Evolutionary conservation across 805 yeast genomes (phyloP).

Genomic region (Grigorovia jiainica): DNA sequence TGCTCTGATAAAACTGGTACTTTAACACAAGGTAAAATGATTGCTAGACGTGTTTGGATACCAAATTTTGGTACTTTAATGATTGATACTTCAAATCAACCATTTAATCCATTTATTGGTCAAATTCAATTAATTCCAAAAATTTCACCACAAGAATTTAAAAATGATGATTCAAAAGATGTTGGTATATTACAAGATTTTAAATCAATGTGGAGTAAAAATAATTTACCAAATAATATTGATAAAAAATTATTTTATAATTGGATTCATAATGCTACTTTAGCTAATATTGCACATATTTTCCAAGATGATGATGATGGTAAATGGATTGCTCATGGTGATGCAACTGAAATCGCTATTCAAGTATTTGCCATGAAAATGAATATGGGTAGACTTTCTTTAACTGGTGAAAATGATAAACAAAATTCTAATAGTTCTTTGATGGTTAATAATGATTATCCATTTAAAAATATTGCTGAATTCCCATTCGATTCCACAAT

Average conservation of each 20-base stretch:
- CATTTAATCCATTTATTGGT: slow-evolving; percentile 92
- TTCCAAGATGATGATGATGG: slow-evolving; percentile 36
- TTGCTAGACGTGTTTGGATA: slow-evolving; percentile 74
- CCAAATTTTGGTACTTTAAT: slow-evolving; percentile 67
- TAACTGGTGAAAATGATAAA: slow-evolving; percentile 35
- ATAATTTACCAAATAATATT: slow-evolving; percentile 10
- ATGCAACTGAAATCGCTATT: slow-evolving; percentile 83
- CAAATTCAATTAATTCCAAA: slow-evolving; percentile 74
- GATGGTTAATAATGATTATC: slow-evolving; percentile 32
- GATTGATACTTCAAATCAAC: slow-evolving; percentile 51
- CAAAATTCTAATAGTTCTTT: too few species aligned
- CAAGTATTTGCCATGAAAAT: slow-evolving; percentile 65
- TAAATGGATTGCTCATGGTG: slow-evolving; percentile 75
- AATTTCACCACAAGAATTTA: slow-evolving; percentile 39
- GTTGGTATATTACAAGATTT: slow-evolving; percentile 22
- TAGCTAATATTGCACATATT: slow-evolving; percentile 73
- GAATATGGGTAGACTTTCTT: slow-evolving; percentile 36
- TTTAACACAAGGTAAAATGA: slow-evolving; percentile 83
- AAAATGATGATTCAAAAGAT: slow-evolving; percentile 24
- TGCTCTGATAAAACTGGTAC: slow-evolving; percentile 92
- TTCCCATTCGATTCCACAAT: slow-evolving; percentile 77
- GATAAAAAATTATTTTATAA: slow-evolving; percentile 27
- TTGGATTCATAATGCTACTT: slow-evolving; percentile 59
- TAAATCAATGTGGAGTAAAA: slow-evolving; percentile 12
- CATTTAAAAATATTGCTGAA: slow-evolving; percentile 53